Evolutionary conservation across 2,329 filamentous ascomycete genomes (phyloP).

Genomic region (Pestalotiopsis sp.): DNA sequence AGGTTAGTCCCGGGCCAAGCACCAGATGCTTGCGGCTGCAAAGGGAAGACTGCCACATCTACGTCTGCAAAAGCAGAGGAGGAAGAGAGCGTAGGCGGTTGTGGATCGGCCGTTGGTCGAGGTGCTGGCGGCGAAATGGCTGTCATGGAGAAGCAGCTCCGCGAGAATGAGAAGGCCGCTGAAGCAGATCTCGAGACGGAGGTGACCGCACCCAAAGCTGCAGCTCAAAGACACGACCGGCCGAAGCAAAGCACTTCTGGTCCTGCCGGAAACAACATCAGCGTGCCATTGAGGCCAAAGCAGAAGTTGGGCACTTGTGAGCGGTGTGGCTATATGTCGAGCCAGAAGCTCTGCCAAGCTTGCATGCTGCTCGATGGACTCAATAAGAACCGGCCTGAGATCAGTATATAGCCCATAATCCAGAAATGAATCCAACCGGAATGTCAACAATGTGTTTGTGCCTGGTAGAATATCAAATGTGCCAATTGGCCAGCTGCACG

Average conservation of each 20-base stretch:
- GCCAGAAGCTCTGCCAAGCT: constrained; percentile 91
- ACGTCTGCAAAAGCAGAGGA: constrained; percentile 29
- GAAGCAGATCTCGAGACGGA: constrained; percentile 67
- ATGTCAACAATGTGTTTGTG: constrained; percentile 6
- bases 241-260: constrained; percentile 39
- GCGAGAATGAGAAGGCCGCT: constrained; percentile 63
- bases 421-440: neutral
- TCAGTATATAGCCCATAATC: constrained; percentile 46
- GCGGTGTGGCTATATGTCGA: constrained; percentile 93
- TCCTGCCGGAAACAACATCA: constrained; percentile 22
- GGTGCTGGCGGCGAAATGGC: constrained; percentile 78
- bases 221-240: constrained; percentile 36
- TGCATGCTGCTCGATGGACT: constrained; percentile 87
- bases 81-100: constrained; percentile 70
- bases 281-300: constrained; percentile 44
- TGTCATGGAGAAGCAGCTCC: constrained; percentile 75
- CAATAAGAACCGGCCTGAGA: constrained; percentile 75
- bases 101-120: constrained; percentile 71
- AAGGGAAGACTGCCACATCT: constrained; percentile 39
- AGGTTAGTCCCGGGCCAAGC: constrained; percentile 72
- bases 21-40: constrained; percentile 49
- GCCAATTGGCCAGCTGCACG: constrained; percentile 4
- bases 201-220: constrained; percentile 46
- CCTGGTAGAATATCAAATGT: neutral
- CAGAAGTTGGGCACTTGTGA: constrained; percentile 83